These are phyloP conservation scores for Venturia asperata DNA, from an alignment of 2,329 filamentous ascomycete genomes.

Conservation along the genomic window DNA sequence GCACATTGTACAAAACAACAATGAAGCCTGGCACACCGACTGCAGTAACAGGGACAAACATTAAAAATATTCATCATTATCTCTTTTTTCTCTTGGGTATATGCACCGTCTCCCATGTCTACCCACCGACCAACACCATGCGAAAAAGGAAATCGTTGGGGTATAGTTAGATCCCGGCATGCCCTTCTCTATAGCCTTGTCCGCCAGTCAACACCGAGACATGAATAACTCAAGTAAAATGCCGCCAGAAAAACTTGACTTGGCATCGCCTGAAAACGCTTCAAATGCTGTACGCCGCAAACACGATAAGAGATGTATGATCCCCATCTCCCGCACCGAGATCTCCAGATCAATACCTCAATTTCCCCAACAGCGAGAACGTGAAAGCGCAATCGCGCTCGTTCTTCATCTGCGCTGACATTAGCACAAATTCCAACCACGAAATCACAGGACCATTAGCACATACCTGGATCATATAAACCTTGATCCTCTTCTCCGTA, in stretches of 20 bases:
- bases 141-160: too few species aligned
- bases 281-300: neutral
- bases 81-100: neutral
- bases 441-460: neutral
- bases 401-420: conserved; percentile 33
- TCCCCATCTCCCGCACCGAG: neutral
- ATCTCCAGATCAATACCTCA: conserved; percentile 36
- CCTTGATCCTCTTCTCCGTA: conserved; percentile 45
- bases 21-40: too few species aligned
- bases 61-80: too few species aligned
- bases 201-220: neutral
- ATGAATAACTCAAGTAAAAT: neutral
- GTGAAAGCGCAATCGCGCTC: conserved; percentile 45
- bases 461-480: conserved; percentile 58
- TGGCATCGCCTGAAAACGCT: neutral
- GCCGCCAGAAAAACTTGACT: neutral
- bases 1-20: too few species aligned
- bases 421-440: conserved; percentile 18
- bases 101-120: neutral
- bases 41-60: too few species aligned
- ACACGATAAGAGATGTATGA: neutral
- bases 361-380: conserved; percentile 43
- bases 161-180: too few species aligned
- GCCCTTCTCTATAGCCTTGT: too few species aligned
- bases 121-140: neutral